These are phyloP conservation scores for Rhynchospora tenuis DNA, from an alignment of 176 grass and related monocot species.

Conservation along the genomic window DNA sequence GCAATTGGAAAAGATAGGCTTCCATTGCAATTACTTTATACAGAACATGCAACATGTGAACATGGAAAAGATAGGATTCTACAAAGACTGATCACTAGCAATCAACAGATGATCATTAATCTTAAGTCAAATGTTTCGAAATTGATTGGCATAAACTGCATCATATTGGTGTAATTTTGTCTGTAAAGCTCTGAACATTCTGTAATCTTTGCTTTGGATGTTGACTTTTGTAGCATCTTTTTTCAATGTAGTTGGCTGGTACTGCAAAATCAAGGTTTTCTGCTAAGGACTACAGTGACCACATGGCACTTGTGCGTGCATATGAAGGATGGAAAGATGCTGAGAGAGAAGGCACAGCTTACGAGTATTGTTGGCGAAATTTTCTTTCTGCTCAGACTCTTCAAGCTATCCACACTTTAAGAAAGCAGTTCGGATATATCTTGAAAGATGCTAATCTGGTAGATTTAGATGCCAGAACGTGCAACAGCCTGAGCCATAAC, in stretches of 20 bases:
- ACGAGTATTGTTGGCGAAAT: constrained; percentile 98
- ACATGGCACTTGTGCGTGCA: constrained; percentile 93
- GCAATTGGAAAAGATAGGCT: background rate
- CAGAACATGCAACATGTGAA: background rate
- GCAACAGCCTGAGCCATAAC: constrained; percentile 89
- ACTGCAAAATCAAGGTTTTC: constrained; percentile 97
- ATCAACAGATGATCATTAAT: constrained; percentile 1
- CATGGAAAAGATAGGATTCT: background rate
- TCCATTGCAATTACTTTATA: background rate
- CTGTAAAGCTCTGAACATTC: background rate
- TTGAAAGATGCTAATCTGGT: constrained; percentile 78
- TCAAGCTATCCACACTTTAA: constrained; percentile 87
- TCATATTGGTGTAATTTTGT: background rate
- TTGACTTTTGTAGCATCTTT: background rate
- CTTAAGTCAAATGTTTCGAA: background rate
- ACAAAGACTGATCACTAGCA: background rate
- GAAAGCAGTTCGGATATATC: constrained; percentile 93
- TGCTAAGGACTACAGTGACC: constrained; percentile 95
- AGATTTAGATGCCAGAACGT: constrained; percentile 54
- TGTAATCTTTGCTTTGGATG: background rate
- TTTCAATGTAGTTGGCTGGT: constrained; percentile 69
- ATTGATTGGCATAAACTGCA: background rate
- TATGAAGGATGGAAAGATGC: constrained; percentile 99
- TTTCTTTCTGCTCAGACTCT: constrained; percentile 92
- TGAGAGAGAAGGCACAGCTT: constrained; percentile 85